These are phyloP conservation scores for Sungouiella blattae DNA, from an alignment of 805 yeast genomes.

Conservation along the genomic window DNA sequence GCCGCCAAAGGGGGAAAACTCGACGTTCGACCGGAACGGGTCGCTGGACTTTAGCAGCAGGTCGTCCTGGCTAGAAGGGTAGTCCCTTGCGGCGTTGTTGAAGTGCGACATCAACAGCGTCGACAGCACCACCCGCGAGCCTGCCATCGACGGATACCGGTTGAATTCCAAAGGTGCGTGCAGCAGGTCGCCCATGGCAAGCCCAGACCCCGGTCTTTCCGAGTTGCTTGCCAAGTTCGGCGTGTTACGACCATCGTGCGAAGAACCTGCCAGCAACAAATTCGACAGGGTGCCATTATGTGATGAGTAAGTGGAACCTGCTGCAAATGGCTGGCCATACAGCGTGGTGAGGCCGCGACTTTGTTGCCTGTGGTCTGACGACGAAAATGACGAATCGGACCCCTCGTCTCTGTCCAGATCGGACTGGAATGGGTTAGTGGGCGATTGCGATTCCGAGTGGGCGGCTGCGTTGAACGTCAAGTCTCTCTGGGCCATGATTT, in stretches of 20 bases:
- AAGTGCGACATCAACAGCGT: conserved; percentile 21
- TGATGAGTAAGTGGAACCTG: conserved; percentile 33
- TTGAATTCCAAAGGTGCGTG: conserved; percentile 58
- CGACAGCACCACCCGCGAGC: conserved; percentile 56
- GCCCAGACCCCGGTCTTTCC: neutral
- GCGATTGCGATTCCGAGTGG: conserved; percentile 2
- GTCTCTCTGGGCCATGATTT: conserved; percentile 28
- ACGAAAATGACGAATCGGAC: conserved; percentile 8
- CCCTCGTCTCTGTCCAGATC: conserved; percentile 8
- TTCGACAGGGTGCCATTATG: conserved; percentile 39
- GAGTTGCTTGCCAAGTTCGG: neutral
- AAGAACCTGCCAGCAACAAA: no score
- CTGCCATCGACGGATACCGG: conserved; percentile 62
- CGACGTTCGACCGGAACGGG: conserved; percentile 47
- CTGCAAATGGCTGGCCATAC: no score
- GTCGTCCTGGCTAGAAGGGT: conserved; percentile 12
- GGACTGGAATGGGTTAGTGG: conserved; percentile 11
- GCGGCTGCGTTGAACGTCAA: conserved; percentile 32
- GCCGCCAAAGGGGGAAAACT: conserved; percentile 91
- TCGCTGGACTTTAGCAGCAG: conserved; percentile 20
- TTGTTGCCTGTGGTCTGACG: no score
- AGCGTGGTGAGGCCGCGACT: no score
- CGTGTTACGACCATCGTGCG: no score
- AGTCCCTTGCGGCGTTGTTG: conserved; percentile 6
- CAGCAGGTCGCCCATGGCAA: conserved; percentile 12